A percentile compares a stretch with the other conserved stretches of the same genome.
phyloP scores from a whole-genome alignment of 352 stramenopile genomes.

The Globisporangium paddicum region DNA sequence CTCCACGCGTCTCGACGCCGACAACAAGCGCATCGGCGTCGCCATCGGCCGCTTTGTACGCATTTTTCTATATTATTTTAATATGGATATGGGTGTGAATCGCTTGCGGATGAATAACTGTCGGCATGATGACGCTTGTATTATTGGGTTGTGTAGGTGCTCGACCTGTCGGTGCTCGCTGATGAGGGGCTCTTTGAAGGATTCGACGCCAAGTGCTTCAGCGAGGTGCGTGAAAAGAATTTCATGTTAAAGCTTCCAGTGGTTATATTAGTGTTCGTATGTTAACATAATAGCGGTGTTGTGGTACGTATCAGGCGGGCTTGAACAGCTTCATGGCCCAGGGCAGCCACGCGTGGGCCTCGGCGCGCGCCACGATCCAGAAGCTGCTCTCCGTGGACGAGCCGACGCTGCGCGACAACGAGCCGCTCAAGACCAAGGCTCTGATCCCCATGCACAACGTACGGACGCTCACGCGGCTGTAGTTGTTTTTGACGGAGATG shows the following conservation, averaged over 20 bases:
- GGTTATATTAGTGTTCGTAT: neutral
- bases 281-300: conserved; percentile 27
- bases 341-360: conserved; percentile 82
- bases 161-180: conserved; percentile 89
- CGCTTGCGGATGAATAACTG: neutral
- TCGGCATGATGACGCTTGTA: neutral
- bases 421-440: conserved; percentile 58
- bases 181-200: conserved; percentile 87
- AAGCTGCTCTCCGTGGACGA: conserved; percentile 77
- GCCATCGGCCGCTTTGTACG: conserved; percentile 77
- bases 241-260: too few species aligned
- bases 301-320: conserved; percentile 27
- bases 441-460: conserved; percentile 76
- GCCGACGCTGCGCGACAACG: conserved; percentile 77
- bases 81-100: neutral
- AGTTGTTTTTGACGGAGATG: too few species aligned
- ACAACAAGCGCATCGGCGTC: conserved; percentile 71
- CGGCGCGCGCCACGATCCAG: conserved; percentile 83
- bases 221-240: conserved; percentile 22
- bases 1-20: conserved; percentile 56
- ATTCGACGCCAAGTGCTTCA: conserved; percentile 73
- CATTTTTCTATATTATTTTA: neutral
- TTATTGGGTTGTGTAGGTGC: conserved; percentile 25
- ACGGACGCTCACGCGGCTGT: neutral
- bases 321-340: conserved; percentile 94